Evolutionary conservation across 1,284 basidiomycete genomes (phyloP).

Genomic region (Melampsora larici-populina): DNA sequence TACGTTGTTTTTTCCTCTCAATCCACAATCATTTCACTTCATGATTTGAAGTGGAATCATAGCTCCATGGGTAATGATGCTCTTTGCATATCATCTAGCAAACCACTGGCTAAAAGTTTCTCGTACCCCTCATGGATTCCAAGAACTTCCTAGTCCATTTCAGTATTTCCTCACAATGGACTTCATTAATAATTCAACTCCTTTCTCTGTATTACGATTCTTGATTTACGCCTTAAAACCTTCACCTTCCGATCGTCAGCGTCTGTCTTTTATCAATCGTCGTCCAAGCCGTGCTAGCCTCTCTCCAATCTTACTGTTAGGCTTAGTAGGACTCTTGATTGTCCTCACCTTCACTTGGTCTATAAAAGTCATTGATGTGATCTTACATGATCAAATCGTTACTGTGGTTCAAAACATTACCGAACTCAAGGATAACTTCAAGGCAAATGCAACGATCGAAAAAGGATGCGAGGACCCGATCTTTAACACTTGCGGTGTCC

Average conservation of each 20-base stretch:
- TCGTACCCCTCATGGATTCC: background rate
- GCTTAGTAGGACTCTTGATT: background rate
- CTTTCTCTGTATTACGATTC: background rate
- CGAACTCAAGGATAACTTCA: background rate
- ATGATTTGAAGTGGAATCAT: background rate
- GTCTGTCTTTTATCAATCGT: background rate
- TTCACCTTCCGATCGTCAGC: background rate
- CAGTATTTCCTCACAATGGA: constrained; percentile 6
- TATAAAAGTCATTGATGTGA: background rate
- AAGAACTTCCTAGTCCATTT: constrained; percentile 1
- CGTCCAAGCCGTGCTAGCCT: background rate
- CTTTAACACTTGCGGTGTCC: background rate
- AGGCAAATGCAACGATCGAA: background rate
- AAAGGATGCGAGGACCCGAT: background rate
- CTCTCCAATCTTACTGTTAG: background rate
- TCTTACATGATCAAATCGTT: background rate
- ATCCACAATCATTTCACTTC: background rate
- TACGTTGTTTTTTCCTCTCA: background rate
- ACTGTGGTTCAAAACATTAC: background rate
- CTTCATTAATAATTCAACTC: background rate
- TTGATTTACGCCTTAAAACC: background rate
- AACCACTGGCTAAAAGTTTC: background rate
- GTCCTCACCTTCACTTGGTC: background rate
- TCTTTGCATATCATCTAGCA: constrained; percentile 14
- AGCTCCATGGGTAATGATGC: background rate